These are phyloP conservation scores for Populus pruinosa DNA, from an alignment of 345 rosid genomes.

Conservation along the genomic window DNA sequence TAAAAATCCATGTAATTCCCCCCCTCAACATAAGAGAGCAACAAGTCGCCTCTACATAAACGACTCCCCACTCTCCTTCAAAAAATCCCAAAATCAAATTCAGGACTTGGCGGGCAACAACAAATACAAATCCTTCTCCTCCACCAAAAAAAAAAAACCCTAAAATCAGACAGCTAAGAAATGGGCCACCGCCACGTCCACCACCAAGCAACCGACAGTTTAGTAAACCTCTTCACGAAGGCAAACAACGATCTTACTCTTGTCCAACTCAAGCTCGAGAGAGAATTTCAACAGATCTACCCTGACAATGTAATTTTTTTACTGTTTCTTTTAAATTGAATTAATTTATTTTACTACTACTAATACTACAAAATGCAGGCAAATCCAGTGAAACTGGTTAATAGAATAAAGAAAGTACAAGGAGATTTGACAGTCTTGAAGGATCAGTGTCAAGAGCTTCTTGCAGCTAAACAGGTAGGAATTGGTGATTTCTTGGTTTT, in stretches of 20 bases:
- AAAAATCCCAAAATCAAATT: background rate
- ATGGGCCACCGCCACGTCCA: conserved; percentile 18
- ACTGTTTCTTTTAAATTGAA: background rate
- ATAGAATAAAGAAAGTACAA: conserved; percentile 69
- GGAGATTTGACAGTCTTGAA: conserved; percentile 59
- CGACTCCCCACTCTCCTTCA: background rate
- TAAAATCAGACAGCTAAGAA: background rate
- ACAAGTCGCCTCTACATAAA: background rate
- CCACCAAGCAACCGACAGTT: conserved; percentile 26
- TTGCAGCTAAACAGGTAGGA: conserved; percentile 79
- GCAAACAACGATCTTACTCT: conserved; percentile 62
- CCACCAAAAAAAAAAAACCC: no score
- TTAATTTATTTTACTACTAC: no score
- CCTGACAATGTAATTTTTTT: conserved; percentile 56
- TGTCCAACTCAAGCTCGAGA: conserved; percentile 72
- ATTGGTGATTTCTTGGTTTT: background rate
- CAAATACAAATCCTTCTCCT: background rate
- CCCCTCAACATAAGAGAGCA: background rate
- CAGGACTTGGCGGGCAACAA: background rate
- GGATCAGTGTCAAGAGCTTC: conserved; percentile 77
- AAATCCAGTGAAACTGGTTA: conserved; percentile 75
- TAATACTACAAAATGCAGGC: conserved; percentile 33
- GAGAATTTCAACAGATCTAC: conserved; percentile 69
- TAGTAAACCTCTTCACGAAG: conserved; percentile 56
- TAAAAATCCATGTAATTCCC: no score